Base-by-base conservation (phyloP, 805 yeast genomes). In the Schwanniomyces sp. region DNA sequence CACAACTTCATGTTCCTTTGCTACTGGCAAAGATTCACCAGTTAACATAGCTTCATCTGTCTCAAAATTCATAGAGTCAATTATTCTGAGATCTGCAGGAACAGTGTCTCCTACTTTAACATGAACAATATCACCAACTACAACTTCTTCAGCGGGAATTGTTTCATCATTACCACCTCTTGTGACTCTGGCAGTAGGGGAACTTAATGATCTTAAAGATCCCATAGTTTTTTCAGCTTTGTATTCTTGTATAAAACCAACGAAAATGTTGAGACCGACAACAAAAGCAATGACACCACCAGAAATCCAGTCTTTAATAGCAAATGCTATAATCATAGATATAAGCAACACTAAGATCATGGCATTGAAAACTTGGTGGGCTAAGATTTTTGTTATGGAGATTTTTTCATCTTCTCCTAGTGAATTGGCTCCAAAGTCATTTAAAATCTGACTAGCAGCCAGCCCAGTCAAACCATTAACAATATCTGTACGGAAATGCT, bases 201-300 rank as follows among this genome's bases (percentile, higher is more conserved):
- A 71, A 25, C 78, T 61, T 47, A 78, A 74, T 25, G 72, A 70
- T 46, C 73, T 66, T 51, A 78, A 63, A 6, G 81, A 78, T 7
- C 79, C 71, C 66, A 78, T 78, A 5, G 81, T 79, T 34, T 73
- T 64, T 53, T 78, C 82, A 9, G 82, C 82, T 41, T 75, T 70
- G 16, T 69, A 61, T 54, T 78, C 82, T 55, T 78, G 81, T 32
- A 75, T 66, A 34, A 76, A 79, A 14, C 82, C 82, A 16, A 78
- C 79, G 8, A 67, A 56, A 29, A 80, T 76, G 49, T 78, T 78
- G 30, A 78, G 62, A 4, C 69, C 58, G 4, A 78, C 70, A 36
- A 78, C 80, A 39, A 69, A 63, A 6, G 70, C 73, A 55, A 78
- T 78, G 11, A 78, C 82, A 9, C 74, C 74, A 32, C 74, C 74